Base-by-base conservation (phyloP, 371 early-diverging fungal species). In the Amoeboaphelidium occidentale region DNA sequence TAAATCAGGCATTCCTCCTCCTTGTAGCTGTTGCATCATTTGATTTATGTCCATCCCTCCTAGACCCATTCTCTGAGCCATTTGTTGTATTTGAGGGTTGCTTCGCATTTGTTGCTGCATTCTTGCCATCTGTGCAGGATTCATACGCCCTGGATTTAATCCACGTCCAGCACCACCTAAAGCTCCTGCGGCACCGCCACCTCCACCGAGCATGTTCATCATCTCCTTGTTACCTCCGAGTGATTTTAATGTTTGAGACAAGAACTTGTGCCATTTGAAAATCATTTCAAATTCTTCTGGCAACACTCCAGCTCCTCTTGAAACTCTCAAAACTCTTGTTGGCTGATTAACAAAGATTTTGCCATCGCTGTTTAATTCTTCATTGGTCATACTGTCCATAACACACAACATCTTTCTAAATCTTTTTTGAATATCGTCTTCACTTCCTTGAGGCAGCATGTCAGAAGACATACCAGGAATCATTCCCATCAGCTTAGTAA, bases 301-400 rank as follows among this genome's bases (percentile, higher is more conserved):
- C 4, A 74, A 67, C 12, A 82, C 77, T 3, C 98, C 98, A 3
- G 84, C 76, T 14, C 98, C 99, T 28, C 73, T 73, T 13, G 96
- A 87, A 27, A 99, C 78, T 41, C 98, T 78, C 3, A 72, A 49
- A 23, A 97, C 62, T 28, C 97, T 68, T 46, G 70, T 67, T 25
- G 81, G 78, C 48, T 90, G 73, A 28, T 72, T 67, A 17, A 66
- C 64, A 64, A 99, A 97, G 4, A 77, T 54, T 52, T 79, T 81
- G 43, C 85, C 88, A 57, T 93, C 92, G 46, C 86, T 76, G 56
- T 84, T 84, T 25, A 99, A 66, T 64, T 99, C 99, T 48, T 63
- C 58, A 28, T 91, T 84, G 2, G 80, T 91, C 93, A 99, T 90
- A 55, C 86, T 85, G 61, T 97, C 97, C 75, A 99, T 85, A 57